A percentile compares a stretch with the other conserved stretches of the same genome.
These are phyloP conservation scores for Centella asiatica DNA, from an alignment of 129 eudicot genomes.

Conservation along the genomic window DNA sequence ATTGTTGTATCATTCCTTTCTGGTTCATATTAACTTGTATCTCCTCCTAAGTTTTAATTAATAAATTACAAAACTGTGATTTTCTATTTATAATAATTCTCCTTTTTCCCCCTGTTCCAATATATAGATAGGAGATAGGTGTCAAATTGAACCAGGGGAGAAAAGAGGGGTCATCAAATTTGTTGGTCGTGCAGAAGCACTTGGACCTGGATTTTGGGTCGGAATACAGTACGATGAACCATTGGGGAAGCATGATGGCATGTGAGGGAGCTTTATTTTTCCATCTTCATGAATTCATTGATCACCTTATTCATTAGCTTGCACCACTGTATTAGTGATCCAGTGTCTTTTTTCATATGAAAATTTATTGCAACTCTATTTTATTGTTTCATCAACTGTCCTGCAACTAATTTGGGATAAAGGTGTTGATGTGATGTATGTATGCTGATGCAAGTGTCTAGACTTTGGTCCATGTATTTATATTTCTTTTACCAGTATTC, in stretches of 20 bases:
- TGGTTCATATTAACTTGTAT: no score
- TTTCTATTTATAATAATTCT: no score
- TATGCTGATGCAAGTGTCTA: not conserved
- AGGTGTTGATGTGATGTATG: no score
- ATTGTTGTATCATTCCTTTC: no score
- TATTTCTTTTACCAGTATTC: not conserved
- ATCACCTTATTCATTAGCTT: not conserved
- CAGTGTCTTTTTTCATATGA: not conserved
- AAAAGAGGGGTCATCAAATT: constrained; percentile 82
- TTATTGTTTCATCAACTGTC: no score
- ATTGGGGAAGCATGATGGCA: constrained; percentile 92
- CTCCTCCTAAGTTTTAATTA: no score
- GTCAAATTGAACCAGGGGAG: constrained; percentile 94
- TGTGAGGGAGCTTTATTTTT: constrained; percentile 44
- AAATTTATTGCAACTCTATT: no score
- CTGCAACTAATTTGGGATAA: no score
- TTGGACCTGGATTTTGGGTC: constrained; percentile 90
- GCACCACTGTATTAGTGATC: not conserved
- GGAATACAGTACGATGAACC: constrained; percentile 97
- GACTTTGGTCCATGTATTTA: not conserved
- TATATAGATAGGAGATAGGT: constrained; percentile 88
- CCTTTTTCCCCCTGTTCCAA: not conserved
- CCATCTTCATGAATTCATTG: not conserved
- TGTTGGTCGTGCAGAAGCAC: constrained; percentile 74
- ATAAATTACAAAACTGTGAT: no score